Evolutionary conservation across 495 filamentous ascomycete species (phyloP).

Genomic region (Hypomontagnella monticulosa): DNA sequence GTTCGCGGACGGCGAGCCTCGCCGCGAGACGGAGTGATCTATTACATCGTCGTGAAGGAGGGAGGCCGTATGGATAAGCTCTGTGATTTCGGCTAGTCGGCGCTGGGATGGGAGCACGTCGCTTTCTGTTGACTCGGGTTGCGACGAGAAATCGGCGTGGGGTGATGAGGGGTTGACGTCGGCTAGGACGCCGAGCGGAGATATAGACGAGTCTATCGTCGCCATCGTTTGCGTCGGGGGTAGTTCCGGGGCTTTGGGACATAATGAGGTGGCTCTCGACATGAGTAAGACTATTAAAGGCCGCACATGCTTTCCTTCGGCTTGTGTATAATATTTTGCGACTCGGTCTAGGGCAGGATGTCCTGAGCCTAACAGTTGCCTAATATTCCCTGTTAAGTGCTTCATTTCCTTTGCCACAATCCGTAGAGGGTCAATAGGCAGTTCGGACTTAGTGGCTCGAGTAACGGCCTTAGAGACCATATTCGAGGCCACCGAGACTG

Average conservation of each 20-base stretch:
- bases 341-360: conserved; percentile 94
- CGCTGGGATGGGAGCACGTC: conserved; percentile 93
- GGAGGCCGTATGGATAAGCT: conserved; percentile 95
- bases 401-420: conserved; percentile 96
- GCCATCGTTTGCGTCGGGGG: conserved; percentile 46
- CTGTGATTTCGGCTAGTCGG: conserved; percentile 93
- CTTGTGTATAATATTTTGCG: conserved; percentile 97
- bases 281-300: conserved; percentile 94
- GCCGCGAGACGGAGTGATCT: conserved; percentile 84
- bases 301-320: conserved; percentile 95
- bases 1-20: conserved; percentile 87
- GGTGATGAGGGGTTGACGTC: conserved; percentile 80
- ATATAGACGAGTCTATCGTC: conserved; percentile 80
- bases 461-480: conserved; percentile 75
- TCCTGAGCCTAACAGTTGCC: conserved; percentile 86
- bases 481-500: conserved; percentile 80
- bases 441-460: conserved; percentile 62
- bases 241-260: conserved; percentile 69
- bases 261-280: conserved; percentile 87
- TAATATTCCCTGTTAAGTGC: conserved; percentile 88
- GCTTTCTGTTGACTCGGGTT: conserved; percentile 65
- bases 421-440: conserved; percentile 77
- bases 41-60: conserved; percentile 98
- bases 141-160: conserved; percentile 58
- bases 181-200: conserved; percentile 74